Evolutionary conservation across 148 eudicot genomes (phyloP), one percentile per base, ranked within the genome.

Genomic region (Camellia japonica): DNA sequence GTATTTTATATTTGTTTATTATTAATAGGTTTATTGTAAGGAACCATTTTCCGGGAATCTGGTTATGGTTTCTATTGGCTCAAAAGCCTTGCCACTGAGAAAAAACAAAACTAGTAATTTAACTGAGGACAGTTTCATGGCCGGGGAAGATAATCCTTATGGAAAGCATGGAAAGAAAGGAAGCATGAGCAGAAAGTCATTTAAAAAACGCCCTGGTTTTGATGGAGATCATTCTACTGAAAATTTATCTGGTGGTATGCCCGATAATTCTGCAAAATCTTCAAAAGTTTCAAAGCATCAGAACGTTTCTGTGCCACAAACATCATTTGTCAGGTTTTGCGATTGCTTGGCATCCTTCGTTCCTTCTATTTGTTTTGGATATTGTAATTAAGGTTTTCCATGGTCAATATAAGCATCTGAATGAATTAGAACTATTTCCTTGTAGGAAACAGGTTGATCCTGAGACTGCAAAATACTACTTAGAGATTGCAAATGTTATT

Each of bases 391-490:
- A 11, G 23, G 38, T 52, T 42, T 54, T 60, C 63, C 20, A 54
- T 56, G 3, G 19, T 69, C 38, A 18, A 63, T 44, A 52, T 18
- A 65, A 77, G 76, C 62, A 59, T 68, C 81, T 51, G 67, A 65
- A 65, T 79, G 73, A 41, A 23, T 15, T 76, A 6, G 46, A 78
- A 71, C 51, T 73, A 58, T 77, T 56, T 74, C 61, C 23, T 49
- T 82, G 84, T 87, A 94, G 98, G 83, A 87, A 90, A 80, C 94
- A 84, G 87, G 92, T 93, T 82, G 99, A 96, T 84, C 97, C 99
- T 49, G 99, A 96, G 88, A 88, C 91, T 7, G 81, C 87, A 51
- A 89, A 90, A 75, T 96, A 96, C 90, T 96, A 86, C 76, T 71
- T 88, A 7, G 97, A 93, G 88, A 96, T 93, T 80, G 82, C 90